Evolutionary conservation across 257 asterid genomes (phyloP).

Genomic region (Misopates orontium): DNA sequence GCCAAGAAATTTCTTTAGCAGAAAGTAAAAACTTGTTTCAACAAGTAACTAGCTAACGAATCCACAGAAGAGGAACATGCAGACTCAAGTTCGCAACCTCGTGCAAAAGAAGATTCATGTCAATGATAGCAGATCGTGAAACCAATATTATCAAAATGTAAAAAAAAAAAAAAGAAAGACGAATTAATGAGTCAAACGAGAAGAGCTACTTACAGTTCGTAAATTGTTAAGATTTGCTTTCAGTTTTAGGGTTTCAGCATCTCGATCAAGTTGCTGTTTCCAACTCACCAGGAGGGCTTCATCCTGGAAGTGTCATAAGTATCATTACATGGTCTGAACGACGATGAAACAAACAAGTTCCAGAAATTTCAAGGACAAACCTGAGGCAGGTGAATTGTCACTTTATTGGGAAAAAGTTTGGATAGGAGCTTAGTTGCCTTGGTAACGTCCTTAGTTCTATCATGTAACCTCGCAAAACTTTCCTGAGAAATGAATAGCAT

Average conservation of each 20-base stretch:
- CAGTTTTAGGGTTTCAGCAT: constrained; percentile 74
- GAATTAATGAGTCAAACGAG: constrained; percentile 12
- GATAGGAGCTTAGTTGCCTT: constrained; percentile 77
- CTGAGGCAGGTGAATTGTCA: constrained; percentile 84
- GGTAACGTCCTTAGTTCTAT: constrained; percentile 74
- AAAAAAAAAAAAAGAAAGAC: neutral
- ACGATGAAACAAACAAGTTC: constrained; percentile 11
- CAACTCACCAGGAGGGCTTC: constrained; percentile 75
- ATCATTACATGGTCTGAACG: constrained; percentile 28
- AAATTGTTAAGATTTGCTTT: constrained; percentile 73
- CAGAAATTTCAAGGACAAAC: constrained; percentile 36
- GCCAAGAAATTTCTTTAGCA: constrained; percentile 20
- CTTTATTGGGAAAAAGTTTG: constrained; percentile 86
- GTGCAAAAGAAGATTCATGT: constrained; percentile 9
- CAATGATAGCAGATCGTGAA: constrained; percentile 4
- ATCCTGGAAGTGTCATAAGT: constrained; percentile 53
- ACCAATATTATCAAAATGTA: constrained; percentile 19
- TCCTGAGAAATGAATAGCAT: constrained; percentile 52
- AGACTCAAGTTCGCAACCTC: neutral
- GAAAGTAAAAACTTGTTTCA: constrained; percentile 1
- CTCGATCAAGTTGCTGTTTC: constrained; percentile 86
- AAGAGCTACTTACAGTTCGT: constrained; percentile 62
- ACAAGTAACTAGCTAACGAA: neutral
- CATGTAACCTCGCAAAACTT: constrained; percentile 77
- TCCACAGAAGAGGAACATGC: neutral